These are phyloP conservation scores for Cytospora piceae DNA, from an alignment of 2,329 filamentous ascomycete genomes.

Conservation along the genomic window DNA sequence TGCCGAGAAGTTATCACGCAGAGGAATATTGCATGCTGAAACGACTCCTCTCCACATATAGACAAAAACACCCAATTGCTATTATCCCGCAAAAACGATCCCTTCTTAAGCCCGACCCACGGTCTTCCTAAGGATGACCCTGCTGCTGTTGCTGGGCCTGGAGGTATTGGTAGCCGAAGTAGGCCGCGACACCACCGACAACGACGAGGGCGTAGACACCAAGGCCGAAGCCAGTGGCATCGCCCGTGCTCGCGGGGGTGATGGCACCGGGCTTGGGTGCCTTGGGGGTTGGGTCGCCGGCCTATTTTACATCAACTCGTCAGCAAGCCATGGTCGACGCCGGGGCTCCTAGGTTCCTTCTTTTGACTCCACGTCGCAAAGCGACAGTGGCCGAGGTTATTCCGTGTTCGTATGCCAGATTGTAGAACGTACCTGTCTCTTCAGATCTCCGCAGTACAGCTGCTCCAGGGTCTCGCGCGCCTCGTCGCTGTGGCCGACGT, in stretches of 20 bases:
- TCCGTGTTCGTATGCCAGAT: background rate
- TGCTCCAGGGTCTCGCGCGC: constrained; percentile 89
- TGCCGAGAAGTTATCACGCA: constrained; percentile 4
- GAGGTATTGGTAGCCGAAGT: constrained; percentile 83
- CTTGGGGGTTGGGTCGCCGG: constrained; percentile 79
- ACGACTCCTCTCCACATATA: background rate
- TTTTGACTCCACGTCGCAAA: background rate
- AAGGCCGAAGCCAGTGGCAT: constrained; percentile 67
- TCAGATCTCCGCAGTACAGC: constrained; percentile 74
- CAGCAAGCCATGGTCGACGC: background rate
- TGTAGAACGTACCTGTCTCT: constrained; percentile 70
- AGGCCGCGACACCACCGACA: constrained; percentile 76
- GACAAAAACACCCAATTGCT: constrained; percentile 9
- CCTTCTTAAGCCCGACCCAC: background rate
- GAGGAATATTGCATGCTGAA: background rate
- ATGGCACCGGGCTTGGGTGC: constrained; percentile 53
- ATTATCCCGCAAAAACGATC: background rate
- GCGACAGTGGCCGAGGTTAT: background rate
- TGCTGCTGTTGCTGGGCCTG: constrained; percentile 58
- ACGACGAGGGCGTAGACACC: constrained; percentile 82
- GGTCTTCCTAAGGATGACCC: constrained; percentile 16
- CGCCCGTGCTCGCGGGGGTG: constrained; percentile 51
- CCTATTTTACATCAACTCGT: constrained; percentile 49
- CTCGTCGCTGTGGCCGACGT: constrained; percentile 98
- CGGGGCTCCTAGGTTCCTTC: background rate